phyloP scores from a whole-genome alignment of 2,329 filamentous ascomycete genomes.

The Sclerotiophoma versabilis region DNA sequence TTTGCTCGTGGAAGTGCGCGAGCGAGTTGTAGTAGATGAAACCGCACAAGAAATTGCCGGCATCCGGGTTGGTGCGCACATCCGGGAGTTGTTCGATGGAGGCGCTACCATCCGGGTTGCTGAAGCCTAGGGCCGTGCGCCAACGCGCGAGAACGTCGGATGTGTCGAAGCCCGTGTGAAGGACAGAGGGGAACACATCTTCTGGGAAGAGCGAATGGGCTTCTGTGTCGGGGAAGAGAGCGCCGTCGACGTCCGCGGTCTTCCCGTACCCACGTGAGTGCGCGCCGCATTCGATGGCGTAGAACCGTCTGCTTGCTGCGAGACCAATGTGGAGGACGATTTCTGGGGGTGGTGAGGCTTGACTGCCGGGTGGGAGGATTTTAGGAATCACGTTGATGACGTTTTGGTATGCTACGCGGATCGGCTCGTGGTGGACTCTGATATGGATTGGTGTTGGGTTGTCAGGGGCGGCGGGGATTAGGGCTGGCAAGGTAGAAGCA shows the following conservation, averaged over 20 bases:
- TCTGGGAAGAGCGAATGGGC: conserved; percentile 16
- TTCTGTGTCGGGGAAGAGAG: conserved; percentile 29
- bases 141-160: conserved; percentile 43
- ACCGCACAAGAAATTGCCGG: conserved; percentile 48
- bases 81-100: conserved; percentile 21
- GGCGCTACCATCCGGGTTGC: not conserved
- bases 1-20: conserved; percentile 35
- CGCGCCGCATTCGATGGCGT: conserved; percentile 44
- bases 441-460: conserved; percentile 45
- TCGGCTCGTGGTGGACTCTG: conserved; percentile 40
- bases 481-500: conserved; percentile 45
- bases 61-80: conserved; percentile 39
- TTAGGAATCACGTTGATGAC: conserved; percentile 37
- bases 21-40: conserved; percentile 48
- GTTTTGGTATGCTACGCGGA: conserved; percentile 46
- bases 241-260: conserved; percentile 46
- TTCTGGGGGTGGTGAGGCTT: conserved; percentile 31
- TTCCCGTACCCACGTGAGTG: conserved; percentile 38
- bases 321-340: conserved; percentile 50
- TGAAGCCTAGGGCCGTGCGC: conserved; percentile 26
- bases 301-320: conserved; percentile 45
- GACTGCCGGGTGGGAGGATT: conserved; percentile 35
- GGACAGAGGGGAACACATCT: conserved; percentile 21
- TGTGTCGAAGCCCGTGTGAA: conserved; percentile 43
- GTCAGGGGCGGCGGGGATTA: conserved; percentile 35